phyloP scores from a whole-genome alignment of 169 alveolate species.

The Plasmodium gallinaceum region DNA sequence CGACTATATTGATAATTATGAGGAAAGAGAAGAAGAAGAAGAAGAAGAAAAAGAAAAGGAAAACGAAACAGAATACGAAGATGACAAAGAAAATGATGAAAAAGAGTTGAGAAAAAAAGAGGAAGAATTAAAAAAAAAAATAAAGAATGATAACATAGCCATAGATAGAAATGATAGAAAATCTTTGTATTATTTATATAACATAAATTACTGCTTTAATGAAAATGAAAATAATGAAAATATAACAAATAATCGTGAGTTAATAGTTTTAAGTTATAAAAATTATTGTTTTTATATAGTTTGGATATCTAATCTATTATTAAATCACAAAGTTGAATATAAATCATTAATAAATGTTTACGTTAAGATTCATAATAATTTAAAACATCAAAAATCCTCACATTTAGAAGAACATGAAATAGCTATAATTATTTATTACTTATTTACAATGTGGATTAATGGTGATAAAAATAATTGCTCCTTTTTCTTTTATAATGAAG shows the following conservation, averaged over 20 bases:
- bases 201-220: constrained; percentile 39
- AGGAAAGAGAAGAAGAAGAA: neutral
- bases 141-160: constrained; percentile 5
- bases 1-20: constrained; percentile 51
- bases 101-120: neutral
- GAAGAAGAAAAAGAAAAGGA: neutral
- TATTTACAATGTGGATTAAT: constrained; percentile 75
- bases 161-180: constrained; percentile 47
- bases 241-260: constrained; percentile 12
- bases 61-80: neutral
- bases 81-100: neutral
- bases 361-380: constrained; percentile 36
- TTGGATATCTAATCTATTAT: constrained; percentile 58
- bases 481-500: constrained; percentile 65
- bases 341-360: constrained; percentile 53
- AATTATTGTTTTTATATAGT: constrained; percentile 64
- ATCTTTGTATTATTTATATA: constrained; percentile 55
- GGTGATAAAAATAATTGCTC: constrained; percentile 57
- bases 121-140: neutral
- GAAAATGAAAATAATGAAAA: neutral
- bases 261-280: constrained; percentile 44
- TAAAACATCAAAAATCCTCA: constrained; percentile 37
- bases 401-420: constrained; percentile 58
- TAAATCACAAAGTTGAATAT: constrained; percentile 69
- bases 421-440: constrained; percentile 36